A percentile compares a stretch with the other conserved stretches of the same genome.
Conservation (phyloP, 495 filamentous ascomycete species). For the Ramalina peruviana region DNA sequence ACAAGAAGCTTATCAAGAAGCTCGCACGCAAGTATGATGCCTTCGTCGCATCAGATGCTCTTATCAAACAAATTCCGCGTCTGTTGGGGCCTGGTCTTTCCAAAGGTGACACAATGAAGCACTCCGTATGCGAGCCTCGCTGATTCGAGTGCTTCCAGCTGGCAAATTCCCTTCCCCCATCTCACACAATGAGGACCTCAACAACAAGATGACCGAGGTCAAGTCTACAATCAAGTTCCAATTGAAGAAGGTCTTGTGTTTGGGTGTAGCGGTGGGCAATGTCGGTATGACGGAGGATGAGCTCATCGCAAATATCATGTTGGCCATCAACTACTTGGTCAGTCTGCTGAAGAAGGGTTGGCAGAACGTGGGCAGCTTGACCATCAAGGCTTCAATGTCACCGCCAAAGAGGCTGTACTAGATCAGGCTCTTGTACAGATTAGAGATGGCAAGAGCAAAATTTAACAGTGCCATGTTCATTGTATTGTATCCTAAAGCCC, state of each 20-base stretch:
- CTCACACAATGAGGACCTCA: slow-evolving; percentile 87
- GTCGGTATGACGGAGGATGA: slow-evolving; percentile 95
- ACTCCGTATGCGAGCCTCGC: neutral
- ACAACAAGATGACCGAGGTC: slow-evolving; percentile 90
- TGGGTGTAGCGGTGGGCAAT: slow-evolving; percentile 97
- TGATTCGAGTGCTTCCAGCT: slow-evolving; percentile 35
- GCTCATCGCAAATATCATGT: slow-evolving; percentile 88
- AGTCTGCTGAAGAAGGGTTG: slow-evolving; percentile 99
- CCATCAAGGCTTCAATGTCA: slow-evolving; percentile 98
- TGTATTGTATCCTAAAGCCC: too few species aligned
- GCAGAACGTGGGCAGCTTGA: slow-evolving; percentile 99
- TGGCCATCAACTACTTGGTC: slow-evolving; percentile 99
- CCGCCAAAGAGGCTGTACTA: slow-evolving; percentile 95
- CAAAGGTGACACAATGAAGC: slow-evolving; percentile 50
- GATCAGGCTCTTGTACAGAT: slow-evolving; percentile 3
- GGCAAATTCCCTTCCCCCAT: slow-evolving; percentile 99
- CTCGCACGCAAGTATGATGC: slow-evolving; percentile 99
- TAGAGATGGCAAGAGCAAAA: neutral
- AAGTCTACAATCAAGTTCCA: slow-evolving; percentile 99
- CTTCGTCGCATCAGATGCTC: slow-evolving; percentile 85
- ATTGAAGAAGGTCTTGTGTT: slow-evolving; percentile 99
- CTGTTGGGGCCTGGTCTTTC: slow-evolving; percentile 96
- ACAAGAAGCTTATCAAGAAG: slow-evolving; percentile 99
- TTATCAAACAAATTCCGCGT: slow-evolving; percentile 99
- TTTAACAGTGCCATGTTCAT: too few species aligned